Evolutionary conservation across 1,284 basidiomycete species (phyloP).

Genomic region (Sporisorium graminicola): DNA sequence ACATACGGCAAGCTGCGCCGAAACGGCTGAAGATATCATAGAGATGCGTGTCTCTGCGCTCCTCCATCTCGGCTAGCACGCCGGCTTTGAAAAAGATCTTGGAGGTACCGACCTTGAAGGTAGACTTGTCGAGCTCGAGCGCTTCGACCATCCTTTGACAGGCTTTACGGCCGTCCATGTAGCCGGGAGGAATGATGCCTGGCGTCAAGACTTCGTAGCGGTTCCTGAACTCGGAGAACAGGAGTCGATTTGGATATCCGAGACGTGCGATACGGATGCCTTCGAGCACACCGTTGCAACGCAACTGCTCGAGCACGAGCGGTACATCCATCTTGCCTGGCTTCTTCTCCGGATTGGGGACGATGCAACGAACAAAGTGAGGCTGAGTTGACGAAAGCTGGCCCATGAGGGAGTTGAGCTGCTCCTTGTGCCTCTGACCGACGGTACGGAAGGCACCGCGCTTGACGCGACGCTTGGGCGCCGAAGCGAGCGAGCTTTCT

Average conservation of each 20-base stretch:
- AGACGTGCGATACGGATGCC: slow-evolving; percentile 97
- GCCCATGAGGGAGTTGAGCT: slow-evolving; percentile 88
- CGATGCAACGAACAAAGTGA: slow-evolving; percentile 98
- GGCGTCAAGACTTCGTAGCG: slow-evolving; percentile 96
- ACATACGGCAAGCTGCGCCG: slow-evolving; percentile 87
- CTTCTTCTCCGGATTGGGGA: slow-evolving; percentile 92
- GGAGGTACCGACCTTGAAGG: slow-evolving; percentile 92
- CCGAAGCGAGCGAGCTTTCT: slow-evolving; percentile 70
- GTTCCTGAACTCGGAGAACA: slow-evolving; percentile 96
- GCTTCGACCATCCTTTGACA: slow-evolving; percentile 92
- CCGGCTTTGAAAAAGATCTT: slow-evolving; percentile 99
- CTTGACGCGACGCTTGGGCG: slow-evolving; percentile 80
- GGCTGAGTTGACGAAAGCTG: slow-evolving; percentile 95
- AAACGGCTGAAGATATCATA: slow-evolving; percentile 90
- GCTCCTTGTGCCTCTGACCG: slow-evolving; percentile 95
- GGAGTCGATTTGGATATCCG: slow-evolving; percentile 95
- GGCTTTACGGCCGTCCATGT: slow-evolving; percentile 96
- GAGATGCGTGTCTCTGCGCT: slow-evolving; percentile 85
- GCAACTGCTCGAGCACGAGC: slow-evolving; percentile 93
- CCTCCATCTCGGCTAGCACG: slow-evolving; percentile 96
- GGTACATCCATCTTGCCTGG: slow-evolving; percentile 93
- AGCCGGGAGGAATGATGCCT: slow-evolving; percentile 89
- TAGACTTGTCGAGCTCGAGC: slow-evolving; percentile 85
- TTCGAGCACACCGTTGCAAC: slow-evolving; percentile 99
- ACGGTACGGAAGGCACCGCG: slow-evolving; percentile 98